These are phyloP conservation scores for Mucor lusitanicus DNA, from an alignment of 371 early-diverging fungal genomes.

Conservation along the genomic window DNA sequence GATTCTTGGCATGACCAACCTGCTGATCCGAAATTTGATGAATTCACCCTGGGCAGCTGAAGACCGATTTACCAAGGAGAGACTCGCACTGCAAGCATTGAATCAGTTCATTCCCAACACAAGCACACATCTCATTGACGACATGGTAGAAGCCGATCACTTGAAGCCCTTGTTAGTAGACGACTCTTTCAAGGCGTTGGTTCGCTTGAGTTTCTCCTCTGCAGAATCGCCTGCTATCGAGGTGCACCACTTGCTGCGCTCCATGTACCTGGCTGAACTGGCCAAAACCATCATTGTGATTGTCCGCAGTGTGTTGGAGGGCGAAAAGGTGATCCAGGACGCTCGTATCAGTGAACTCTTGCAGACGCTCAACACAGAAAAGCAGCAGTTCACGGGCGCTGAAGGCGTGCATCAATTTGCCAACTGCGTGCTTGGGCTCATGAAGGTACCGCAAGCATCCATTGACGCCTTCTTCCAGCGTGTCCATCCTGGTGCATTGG, in stretches of 20 bases:
- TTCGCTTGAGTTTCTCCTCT: constrained; percentile 55
- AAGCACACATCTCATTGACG: background rate
- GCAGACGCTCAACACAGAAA: constrained; percentile 5
- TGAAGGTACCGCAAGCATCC: background rate
- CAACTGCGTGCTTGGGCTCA: constrained; percentile 6
- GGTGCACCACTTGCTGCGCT: constrained; percentile 63
- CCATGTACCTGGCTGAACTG: constrained; percentile 67
- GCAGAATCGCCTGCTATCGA: constrained; percentile 39
- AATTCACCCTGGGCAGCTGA: constrained; percentile 30
- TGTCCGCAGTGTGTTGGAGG: constrained; percentile 19
- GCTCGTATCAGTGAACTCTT: constrained; percentile 1
- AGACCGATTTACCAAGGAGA: constrained; percentile 19
- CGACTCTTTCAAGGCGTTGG: constrained; percentile 65
- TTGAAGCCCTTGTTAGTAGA: constrained; percentile 60
- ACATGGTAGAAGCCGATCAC: background rate
- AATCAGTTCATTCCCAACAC: constrained; percentile 20
- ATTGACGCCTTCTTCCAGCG: constrained; percentile 19
- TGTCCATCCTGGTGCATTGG: constrained; percentile 18
- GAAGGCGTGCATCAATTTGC: constrained; percentile 16
- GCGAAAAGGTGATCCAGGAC: constrained; percentile 16
- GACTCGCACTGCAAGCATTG: constrained; percentile 15
- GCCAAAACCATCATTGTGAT: constrained; percentile 52
- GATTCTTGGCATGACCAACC: constrained; percentile 60
- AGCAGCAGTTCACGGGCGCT: background rate
- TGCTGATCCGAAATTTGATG: constrained; percentile 35